Conservation (phyloP, 768 basidiomycete genomes). For the Podaxis rugospora region DNA sequence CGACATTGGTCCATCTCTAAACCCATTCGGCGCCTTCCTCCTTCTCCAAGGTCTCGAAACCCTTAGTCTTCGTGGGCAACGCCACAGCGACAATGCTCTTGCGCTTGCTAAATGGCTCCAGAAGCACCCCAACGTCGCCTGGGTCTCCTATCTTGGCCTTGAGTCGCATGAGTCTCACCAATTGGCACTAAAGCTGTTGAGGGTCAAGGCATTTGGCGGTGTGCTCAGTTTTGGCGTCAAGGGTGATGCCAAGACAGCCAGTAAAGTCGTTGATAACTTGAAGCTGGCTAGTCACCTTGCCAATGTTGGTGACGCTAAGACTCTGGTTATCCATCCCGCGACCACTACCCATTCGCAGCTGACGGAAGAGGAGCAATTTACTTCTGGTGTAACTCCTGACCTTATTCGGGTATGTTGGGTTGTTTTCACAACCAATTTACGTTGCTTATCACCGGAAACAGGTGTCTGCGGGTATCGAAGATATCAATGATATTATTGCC, state of each 20-base stretch:
- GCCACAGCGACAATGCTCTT: conserved; percentile 70
- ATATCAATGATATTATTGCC: conserved; percentile 37
- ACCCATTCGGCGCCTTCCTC: conserved; percentile 72
- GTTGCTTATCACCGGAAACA: background rate
- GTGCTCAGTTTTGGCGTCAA: conserved; percentile 77
- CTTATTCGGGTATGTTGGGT: conserved; percentile 49
- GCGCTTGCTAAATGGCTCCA: conserved; percentile 65
- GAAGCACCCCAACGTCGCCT: conserved; percentile 60
- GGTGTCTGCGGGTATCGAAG: conserved; percentile 36
- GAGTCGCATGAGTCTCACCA: conserved; percentile 54
- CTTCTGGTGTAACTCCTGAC: conserved; percentile 72
- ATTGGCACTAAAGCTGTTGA: conserved; percentile 52
- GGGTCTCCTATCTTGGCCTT: conserved; percentile 80
- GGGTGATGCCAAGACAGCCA: conserved; percentile 47
- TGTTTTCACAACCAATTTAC: background rate
- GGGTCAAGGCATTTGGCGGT: conserved; percentile 58
- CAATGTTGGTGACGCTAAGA: conserved; percentile 77
- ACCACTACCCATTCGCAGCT: conserved; percentile 77
- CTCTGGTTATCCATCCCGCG: conserved; percentile 74
- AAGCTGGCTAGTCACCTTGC: conserved; percentile 69
- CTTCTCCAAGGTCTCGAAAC: conserved; percentile 80
- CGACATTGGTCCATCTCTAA: conserved; percentile 61
- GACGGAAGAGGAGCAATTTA: conserved; percentile 50
- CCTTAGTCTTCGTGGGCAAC: conserved; percentile 62
- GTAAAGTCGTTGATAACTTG: conserved; percentile 64